phyloP scores from a whole-genome alignment of 2,329 filamentous ascomycete genomes.

The Fusarium circinatum region DNA sequence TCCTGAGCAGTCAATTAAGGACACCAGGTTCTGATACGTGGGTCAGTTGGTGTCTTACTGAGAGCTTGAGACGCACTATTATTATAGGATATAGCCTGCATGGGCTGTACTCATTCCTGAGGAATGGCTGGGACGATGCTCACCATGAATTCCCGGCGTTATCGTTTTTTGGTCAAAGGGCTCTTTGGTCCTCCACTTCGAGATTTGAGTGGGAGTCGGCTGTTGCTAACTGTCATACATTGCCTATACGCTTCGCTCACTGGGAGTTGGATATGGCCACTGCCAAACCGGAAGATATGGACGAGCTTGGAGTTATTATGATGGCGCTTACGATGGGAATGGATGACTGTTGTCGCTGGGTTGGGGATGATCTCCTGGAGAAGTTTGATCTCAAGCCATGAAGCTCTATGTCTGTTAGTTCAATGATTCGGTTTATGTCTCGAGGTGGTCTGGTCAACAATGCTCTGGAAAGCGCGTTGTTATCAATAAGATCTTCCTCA shows the following conservation, averaged over 20 bases:
- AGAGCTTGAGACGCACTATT: not conserved
- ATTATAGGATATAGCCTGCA: not conserved
- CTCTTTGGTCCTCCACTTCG: not conserved
- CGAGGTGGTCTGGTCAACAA: no score
- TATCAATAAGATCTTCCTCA: rapidly evolving
- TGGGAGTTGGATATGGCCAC: not conserved
- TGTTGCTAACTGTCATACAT: not conserved
- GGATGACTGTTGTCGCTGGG: not conserved
- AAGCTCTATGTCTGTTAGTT: rapidly evolving
- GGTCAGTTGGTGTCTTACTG: not conserved
- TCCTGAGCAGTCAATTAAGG: not conserved
- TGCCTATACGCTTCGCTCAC: not conserved
- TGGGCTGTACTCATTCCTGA: not conserved
- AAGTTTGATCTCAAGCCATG: not conserved
- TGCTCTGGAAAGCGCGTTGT: rapidly evolving
- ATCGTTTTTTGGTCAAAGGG: not conserved
- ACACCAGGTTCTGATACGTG: not conserved
- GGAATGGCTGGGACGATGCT: not conserved
- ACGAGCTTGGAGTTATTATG: not conserved
- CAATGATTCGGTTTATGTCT: rapidly evolving
- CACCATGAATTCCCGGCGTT: not conserved
- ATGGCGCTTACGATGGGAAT: not conserved
- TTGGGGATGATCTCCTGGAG: not conserved
- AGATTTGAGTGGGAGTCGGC: not conserved
- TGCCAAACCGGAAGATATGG: not conserved